Evolutionary conservation across 2,329 filamentous ascomycete genomes (phyloP), one percentile per base, ranked within the genome.

Genomic region (Aspergillus transmontanensis): DNA sequence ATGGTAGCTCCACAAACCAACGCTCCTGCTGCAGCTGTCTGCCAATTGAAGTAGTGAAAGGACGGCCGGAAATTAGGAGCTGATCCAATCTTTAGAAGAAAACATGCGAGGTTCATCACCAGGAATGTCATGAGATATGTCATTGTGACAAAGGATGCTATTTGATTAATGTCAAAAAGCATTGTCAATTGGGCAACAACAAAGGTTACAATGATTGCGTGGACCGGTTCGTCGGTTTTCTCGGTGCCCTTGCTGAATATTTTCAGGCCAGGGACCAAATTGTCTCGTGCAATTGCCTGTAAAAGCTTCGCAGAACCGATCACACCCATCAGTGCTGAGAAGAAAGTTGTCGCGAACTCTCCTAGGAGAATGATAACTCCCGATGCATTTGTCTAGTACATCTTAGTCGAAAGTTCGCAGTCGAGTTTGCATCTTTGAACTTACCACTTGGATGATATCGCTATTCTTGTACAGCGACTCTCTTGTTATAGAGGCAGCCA

Each of bases 61-160:
- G 90, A 92, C 0, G 93, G 93, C 28, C 93, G 85, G 69, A 96
- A 96, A 73, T 96, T 96, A 4, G 93, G 93, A 0, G 93, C 93
- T 0, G 93, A 94, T 1, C 92, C 90, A 61, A 96, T 90, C 75
- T 94, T 94, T 60, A 96, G 83, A 1, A 96, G 81, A 71, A 96
- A 96, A 69, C 92, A 96, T 7, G 93, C 93, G 10, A 96, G 79
- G 67, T 96, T 96, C 78, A 92, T 95, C 46, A 94, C 91, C 57
- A 96, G 86, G 72, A 96, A 96, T 0, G 93, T 96, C 90, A 96
- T 94, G 72, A 95, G 87, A 73, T 95, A 96, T 19, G 91, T 91
- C 91, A 96, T 96, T 2, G 93, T 94, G 53, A 96, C 92, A 62
- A 96, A 88, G 0, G 92, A 94, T 6, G 93, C 93, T 70, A 96